These are phyloP conservation scores for Kickxella alabastrina DNA, from an alignment of 192 early-diverging fungal species.

Conservation along the genomic window DNA sequence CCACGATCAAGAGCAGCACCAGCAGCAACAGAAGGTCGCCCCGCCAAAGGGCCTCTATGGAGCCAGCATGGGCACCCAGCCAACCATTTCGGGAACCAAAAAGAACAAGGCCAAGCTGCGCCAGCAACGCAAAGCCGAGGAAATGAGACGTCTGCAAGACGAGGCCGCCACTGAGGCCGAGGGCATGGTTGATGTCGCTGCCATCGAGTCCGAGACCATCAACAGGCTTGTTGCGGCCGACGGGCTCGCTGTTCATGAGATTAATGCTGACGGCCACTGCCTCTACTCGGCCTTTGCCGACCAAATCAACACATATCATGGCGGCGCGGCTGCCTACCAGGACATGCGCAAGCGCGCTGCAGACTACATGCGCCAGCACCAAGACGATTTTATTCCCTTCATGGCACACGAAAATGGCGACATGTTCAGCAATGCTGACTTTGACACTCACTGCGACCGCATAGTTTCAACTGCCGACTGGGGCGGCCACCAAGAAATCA, in stretches of 20 bases:
- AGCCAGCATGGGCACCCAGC: no score
- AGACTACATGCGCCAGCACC: constrained; percentile 70
- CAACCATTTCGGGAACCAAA: no score
- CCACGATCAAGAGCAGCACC: not conserved
- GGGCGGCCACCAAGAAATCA: constrained; percentile 92
- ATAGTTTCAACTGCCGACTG: constrained; percentile 80
- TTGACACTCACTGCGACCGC: constrained; percentile 69
- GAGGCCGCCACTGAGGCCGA: constrained; percentile 75
- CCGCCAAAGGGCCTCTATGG: constrained; percentile 7
- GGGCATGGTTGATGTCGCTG: constrained; percentile 67
- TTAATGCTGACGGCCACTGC: constrained; percentile 90
- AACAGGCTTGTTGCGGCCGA: constrained; percentile 54
- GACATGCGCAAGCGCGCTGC: constrained; percentile 73
- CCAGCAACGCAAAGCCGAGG: constrained; percentile 66
- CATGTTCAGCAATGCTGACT: constrained; percentile 65
- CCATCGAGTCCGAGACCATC: constrained; percentile 69
- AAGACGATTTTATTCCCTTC: constrained; percentile 91
- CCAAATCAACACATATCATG: constrained; percentile 63
- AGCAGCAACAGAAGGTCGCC: constrained; percentile 1
- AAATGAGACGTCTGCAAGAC: constrained; percentile 65
- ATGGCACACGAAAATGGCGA: constrained; percentile 77
- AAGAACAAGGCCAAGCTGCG: constrained; percentile 51
- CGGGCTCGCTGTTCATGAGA: constrained; percentile 63
- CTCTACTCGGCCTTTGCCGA: constrained; percentile 87
- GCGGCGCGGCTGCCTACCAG: constrained; percentile 53